Percentiles rank a stretch among this genome's conserved stretches.
Conservation (phyloP, 345 rosid genomes). For the Laguncularia racemosa region DNA sequence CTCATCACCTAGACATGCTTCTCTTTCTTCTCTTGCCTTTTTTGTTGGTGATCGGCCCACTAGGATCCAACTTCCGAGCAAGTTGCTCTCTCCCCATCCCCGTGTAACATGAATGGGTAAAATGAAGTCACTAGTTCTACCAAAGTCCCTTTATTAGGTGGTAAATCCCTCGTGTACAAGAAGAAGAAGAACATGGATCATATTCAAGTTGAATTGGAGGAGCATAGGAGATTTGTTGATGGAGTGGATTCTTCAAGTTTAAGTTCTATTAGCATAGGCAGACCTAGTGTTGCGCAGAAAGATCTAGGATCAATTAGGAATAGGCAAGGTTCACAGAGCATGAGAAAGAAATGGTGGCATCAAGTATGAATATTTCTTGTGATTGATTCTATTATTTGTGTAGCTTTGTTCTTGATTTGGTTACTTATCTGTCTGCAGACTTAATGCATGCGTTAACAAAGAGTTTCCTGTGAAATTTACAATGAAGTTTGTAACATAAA, state of each 20-base stretch:
- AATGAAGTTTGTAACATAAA: too few relatives aligned
- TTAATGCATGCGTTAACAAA: constrained; percentile 20
- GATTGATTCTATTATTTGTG: constrained; percentile 66
- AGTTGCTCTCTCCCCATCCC: too few relatives aligned
- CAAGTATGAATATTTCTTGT: constrained; percentile 68
- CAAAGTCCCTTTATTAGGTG: constrained; percentile 71
- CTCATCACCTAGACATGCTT: too few relatives aligned
- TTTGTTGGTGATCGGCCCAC: constrained; percentile 1
- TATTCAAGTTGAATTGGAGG: constrained; percentile 52
- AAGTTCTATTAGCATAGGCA: constrained; percentile 21
- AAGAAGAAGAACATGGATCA: constrained; percentile 73
- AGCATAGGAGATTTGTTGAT: constrained; percentile 48
- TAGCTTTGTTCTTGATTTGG: constrained; percentile 60
- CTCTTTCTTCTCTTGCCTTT: too few relatives aligned
- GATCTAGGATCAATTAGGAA: constrained; percentile 59
- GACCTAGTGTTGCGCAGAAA: constrained; percentile 50
- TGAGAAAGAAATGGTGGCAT: constrained; percentile 65
- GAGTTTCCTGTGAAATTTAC: too few relatives aligned
- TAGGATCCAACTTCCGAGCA: background rate
- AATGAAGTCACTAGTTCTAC: constrained; percentile 46
- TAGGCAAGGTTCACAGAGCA: constrained; percentile 45
- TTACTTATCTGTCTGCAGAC: constrained; percentile 51
- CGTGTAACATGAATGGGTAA: constrained; percentile 31
- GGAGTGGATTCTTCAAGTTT: constrained; percentile 25
- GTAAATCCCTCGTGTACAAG: constrained; percentile 46